Base-by-base conservation (phyloP, 2,329 filamentous ascomycete species). In the Alternaria sp. region DNA sequence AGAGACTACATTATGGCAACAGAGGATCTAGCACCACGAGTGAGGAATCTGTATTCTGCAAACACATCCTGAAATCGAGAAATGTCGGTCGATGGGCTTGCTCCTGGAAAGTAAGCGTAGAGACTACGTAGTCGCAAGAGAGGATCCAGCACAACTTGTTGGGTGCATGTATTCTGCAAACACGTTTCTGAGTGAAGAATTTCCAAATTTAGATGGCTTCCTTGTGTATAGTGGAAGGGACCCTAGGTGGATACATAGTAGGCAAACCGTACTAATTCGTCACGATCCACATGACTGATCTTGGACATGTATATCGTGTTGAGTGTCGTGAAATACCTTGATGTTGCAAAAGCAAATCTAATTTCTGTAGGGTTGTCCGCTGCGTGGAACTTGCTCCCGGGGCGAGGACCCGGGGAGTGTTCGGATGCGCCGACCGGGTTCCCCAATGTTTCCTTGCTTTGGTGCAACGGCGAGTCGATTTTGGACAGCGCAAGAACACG, bases 391-490 rank as follows among this genome's bases (percentile, higher is more conserved):
- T 37, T 51, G 26, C 18, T 23, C 20, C 28, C 49, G 49, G 33
- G 26, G 20, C 28, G 14, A n/a, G 9, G 30, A 51, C 18, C 49
- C 18, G 49, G 49, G 30, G 49, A 25, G n/a, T 41, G 30, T 23
- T 53, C 49, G 30, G 28, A 53, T 53, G 49, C 23, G 49, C 49
- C 49, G 49, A 41, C 49, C 49, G 30, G 49, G 49, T 53, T 53
- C 49, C 49, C 49, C 30, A 53, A 53, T 53, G 2, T 25, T 41
- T 14, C 21, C 7, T 37, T 45, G 20, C 15, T 23, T 37, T 60
- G 41, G 23, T 60, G 21, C 45, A 58, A 51, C 23, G 26, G 30
- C 56, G 33, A 43, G 33, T 53, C 28, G 33, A 41, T 37, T 9
- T 23, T n/a, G 30, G 18, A 37, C 21, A 37, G 37, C n/a, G 28